phyloP scores from a whole-genome alignment of 2,329 filamentous ascomycete genomes.

The Alternaria consortialis region DNA sequence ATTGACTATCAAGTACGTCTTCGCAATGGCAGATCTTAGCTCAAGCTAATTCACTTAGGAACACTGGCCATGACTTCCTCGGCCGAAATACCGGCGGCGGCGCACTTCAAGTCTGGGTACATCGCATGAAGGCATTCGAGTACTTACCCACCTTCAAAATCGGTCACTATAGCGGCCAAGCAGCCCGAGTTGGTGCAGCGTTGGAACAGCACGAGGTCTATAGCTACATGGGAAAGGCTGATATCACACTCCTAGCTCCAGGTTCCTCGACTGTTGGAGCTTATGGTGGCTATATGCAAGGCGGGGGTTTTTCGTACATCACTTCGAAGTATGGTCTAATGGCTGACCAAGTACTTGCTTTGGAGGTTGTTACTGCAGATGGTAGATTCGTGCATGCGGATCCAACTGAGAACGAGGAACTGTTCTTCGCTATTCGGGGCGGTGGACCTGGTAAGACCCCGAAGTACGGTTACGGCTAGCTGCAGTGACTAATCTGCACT shows the following conservation, averaged over 20 bases:
- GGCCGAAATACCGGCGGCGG: conserved; percentile 41
- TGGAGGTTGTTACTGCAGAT: conserved; percentile 39
- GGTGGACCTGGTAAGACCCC: conserved; percentile 37
- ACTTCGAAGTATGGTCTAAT: conserved; percentile 53
- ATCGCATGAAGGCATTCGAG: conserved; percentile 38
- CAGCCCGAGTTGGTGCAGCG: conserved; percentile 35
- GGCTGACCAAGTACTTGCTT: conserved; percentile 38
- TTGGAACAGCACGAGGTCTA: conserved; percentile 37
- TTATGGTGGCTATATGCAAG: conserved; percentile 51
- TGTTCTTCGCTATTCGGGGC: conserved; percentile 43
- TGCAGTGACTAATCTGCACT: not conserved
- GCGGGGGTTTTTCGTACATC: conserved; percentile 62
- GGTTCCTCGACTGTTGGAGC: conserved; percentile 57
- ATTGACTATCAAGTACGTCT: conserved; percentile 38
- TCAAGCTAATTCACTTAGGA: conserved; percentile 25
- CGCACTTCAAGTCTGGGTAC: conserved; percentile 39
- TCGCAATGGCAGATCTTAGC: not conserved
- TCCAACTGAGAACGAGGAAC: conserved; percentile 32
- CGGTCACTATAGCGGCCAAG: conserved; percentile 36
- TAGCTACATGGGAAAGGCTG: conserved; percentile 27
- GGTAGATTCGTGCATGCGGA: conserved; percentile 37
- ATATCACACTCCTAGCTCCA: conserved; percentile 33
- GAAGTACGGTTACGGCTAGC: not conserved
- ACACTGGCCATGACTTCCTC: conserved; percentile 43
- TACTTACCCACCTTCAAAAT: conserved; percentile 30